Evolutionary conservation across 1,284 basidiomycete species (phyloP), one percentile per base, ranked within the genome.

Genomic region (Hypsizygus ulmarius): DNA sequence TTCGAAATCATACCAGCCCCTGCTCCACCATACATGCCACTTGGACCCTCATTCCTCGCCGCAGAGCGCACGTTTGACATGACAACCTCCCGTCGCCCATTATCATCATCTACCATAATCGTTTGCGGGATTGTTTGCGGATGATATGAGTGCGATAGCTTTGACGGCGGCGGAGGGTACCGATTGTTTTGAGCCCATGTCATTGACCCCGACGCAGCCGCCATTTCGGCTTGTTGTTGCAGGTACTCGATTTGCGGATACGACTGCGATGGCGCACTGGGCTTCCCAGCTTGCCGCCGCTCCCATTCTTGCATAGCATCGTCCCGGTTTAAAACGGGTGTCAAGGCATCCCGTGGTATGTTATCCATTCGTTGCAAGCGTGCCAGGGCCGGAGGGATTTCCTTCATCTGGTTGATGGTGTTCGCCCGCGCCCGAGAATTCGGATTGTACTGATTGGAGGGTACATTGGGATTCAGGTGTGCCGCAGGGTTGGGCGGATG

Each of bases 291-390:
- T 64, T 90, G 84, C 55, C 92, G 69, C 58, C 89, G 70, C 69
- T 94, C 89, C 94, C 90, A 95, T 65, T 94, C 92, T 38, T 84
- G 80, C 73, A 91, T 87, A 37, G 89, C 86, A 56, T 96, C 92
- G 60, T 95, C 93, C 50, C 92, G 79, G 60, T 93, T 93, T 58
- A 94, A 70, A 39, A 95, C 90, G 1, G 92, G 92, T 14, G 91
- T 94, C 63, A 93, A 68, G 15, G 89, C 85, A 61, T 88, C 93
- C 53, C 86, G 80, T 33, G 47, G 89, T 82, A 62, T 95, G 89
- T 55, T 91, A 82, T 90, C 91, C 81, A 94, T 91, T 46, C 91
- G 89, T 44, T 92, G 89, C 56, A 95, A 67, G 16, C 92, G 78
- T 11, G 92, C 92, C 40, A 98, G 73, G 42, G 93, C 93, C 10